Evolutionary conservation across 1,284 basidiomycete genomes (phyloP).

Genomic region (Marasmius tenuissimus): DNA sequence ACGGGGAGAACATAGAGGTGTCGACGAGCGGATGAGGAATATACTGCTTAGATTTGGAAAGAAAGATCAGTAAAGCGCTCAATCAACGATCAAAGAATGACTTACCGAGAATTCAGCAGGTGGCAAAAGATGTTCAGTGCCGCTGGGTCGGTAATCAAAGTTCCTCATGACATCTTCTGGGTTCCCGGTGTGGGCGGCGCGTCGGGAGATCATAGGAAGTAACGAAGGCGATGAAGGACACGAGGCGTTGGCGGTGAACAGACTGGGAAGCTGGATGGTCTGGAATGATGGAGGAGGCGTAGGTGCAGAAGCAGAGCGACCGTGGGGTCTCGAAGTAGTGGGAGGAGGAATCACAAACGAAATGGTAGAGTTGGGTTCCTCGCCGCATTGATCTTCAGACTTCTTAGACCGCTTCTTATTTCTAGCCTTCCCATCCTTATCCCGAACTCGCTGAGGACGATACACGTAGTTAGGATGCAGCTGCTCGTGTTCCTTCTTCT

Average conservation of each 20-base stretch:
- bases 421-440: conserved; percentile 47
- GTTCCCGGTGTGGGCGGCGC: conserved; percentile 48
- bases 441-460: conserved; percentile 64
- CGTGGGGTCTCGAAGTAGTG: conserved; percentile 34
- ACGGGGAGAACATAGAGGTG: conserved; percentile 17
- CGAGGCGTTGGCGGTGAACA: conserved; percentile 58
- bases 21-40: conserved; percentile 8
- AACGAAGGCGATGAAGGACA: conserved; percentile 64
- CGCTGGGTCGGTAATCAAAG: conserved; percentile 46
- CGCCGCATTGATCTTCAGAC: conserved; percentile 32
- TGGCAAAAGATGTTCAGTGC: conserved; percentile 28
- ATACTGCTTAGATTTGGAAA: neutral
- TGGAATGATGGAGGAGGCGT: conserved; percentile 58
- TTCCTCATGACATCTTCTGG: conserved; percentile 41
- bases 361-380: conserved; percentile 46
- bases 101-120: conserved; percentile 34
- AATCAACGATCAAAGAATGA: neutral
- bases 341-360: conserved; percentile 51
- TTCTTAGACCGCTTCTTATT: conserved; percentile 43
- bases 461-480: conserved; percentile 14
- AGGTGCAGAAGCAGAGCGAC: conserved; percentile 52
- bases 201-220: conserved; percentile 56
- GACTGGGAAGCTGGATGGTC: conserved; percentile 61
- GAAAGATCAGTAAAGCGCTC: conserved; percentile 8
- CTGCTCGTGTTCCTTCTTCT: conserved; percentile 17